These are phyloP conservation scores for Jackrogersella minutella DNA, from an alignment of 495 filamentous ascomycete genomes.

Conservation along the genomic window DNA sequence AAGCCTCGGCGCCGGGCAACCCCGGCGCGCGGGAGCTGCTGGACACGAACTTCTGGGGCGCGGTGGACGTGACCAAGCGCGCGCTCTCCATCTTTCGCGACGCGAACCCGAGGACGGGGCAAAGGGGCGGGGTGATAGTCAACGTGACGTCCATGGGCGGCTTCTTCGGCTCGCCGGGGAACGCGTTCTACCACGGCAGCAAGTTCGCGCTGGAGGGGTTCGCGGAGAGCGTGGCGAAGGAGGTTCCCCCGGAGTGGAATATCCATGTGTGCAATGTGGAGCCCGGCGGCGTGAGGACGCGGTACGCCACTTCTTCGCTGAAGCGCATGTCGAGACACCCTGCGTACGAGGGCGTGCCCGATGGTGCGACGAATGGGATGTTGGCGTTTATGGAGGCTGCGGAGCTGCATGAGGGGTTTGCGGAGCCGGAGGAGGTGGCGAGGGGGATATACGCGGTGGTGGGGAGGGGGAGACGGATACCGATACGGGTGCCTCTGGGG, in stretches of 20 bases:
- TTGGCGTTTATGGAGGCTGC: constrained; percentile 46
- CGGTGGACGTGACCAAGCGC: constrained; percentile 54
- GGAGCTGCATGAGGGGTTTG: constrained; percentile 43
- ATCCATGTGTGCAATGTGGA: constrained; percentile 58
- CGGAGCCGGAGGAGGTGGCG: constrained; percentile 49
- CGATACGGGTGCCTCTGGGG: constrained; percentile 57
- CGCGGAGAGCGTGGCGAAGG: constrained; percentile 61
- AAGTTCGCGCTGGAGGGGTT: constrained; percentile 67
- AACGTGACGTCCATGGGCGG: constrained; percentile 65
- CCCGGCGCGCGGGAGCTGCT: constrained; percentile 51
- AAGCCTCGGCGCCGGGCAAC: constrained; percentile 48
- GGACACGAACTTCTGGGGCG: constrained; percentile 64
- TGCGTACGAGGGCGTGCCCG: constrained; percentile 47
- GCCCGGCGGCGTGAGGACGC: constrained; percentile 59
- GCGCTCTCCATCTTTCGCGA: constrained; percentile 59
- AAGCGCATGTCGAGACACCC: constrained; percentile 38
- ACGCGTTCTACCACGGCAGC: constrained; percentile 62
- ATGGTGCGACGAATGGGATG: constrained; percentile 48
- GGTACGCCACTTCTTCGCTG: constrained; percentile 43
- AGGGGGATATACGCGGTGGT: constrained; percentile 50
- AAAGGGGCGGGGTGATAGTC: constrained; percentile 59
- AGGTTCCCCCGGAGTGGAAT: constrained; percentile 63
- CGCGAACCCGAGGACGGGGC: constrained; percentile 37
- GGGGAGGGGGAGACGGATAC: constrained; percentile 46
- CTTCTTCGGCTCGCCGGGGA: constrained; percentile 53